Base-by-base conservation (phyloP, 2,329 filamentous ascomycete species). In the Verticillium longisporum region DNA sequence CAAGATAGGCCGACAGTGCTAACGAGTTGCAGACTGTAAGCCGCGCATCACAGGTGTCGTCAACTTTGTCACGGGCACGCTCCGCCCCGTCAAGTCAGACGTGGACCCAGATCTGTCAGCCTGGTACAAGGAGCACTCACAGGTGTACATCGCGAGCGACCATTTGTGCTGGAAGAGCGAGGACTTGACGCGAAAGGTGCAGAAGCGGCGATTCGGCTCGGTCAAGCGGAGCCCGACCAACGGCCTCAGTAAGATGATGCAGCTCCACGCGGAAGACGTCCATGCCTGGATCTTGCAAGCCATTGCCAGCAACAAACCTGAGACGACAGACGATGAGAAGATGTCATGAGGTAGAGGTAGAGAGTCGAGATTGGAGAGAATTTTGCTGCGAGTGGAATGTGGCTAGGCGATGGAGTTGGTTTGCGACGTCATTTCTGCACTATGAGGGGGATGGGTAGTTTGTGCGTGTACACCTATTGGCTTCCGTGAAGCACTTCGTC, bases 91-190 rank as follows among this genome's bases (percentile, higher is more conserved):
- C 67, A 89, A 87, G 69, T 90, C 91, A 37, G 92, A 95, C 65
- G 84, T 86, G 33, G 89, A 96, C 62, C 81, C 84, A n/a, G 80
- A 82, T 63, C 80, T 93, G 1, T 88, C 87, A 1, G 79, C 80
- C 31, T 98, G 94, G 94, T 98, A 97, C 75, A 89, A 88, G 70
- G 81, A 86, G 66, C 88, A 92, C 73, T 95, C 91, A 0, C 82
- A 85, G 3, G 88, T 97, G 56, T 96, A 88, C 68, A 89, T 97
- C 18, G 85, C 88, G 1, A 77, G 82, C 32, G 81, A 88, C 62
- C 94, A 97, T 72, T 83, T 84, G 13, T 89, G 91, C 72, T 97
- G 92, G 89, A 78, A 74, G 63, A 84, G 88, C 61, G 80, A 81
- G 36, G 85, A 87, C 4, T 77, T 86, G 21, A 80, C 75, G 1